Evolutionary conservation across 2,329 filamentous ascomycete genomes (phyloP).

Genomic region (Fusarium staphyleae): DNA sequence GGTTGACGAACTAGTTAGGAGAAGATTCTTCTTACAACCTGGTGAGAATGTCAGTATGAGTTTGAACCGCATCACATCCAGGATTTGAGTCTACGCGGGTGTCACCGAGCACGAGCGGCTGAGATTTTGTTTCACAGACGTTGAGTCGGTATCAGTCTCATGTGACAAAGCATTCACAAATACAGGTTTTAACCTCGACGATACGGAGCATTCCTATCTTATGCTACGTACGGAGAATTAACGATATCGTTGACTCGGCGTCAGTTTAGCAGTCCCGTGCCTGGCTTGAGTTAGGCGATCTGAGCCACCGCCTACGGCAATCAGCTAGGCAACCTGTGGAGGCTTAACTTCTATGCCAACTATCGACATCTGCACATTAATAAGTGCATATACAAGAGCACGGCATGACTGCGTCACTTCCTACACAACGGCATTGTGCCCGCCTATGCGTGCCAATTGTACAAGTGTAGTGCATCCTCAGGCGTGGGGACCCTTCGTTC

Average conservation of each 20-base stretch:
- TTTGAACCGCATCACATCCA: slow-evolving; percentile 13
- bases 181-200: slow-evolving; percentile 3
- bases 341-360: slow-evolving; percentile 5
- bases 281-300: background rate
- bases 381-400: slow-evolving; percentile 11
- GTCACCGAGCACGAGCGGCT: slow-evolving; percentile 31
- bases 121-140: slow-evolving; percentile 38
- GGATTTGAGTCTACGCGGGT: slow-evolving; percentile 20
- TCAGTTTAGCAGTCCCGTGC: background rate
- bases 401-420: slow-evolving; percentile 23
- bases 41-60: slow-evolving; percentile 4
- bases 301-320: background rate
- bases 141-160: slow-evolving; percentile 28
- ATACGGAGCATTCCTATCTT: slow-evolving; percentile 18
- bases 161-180: slow-evolving; percentile 14
- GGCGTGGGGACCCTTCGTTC: slow-evolving; percentile 20
- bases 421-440: slow-evolving; percentile 30
- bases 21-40: background rate
- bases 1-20: slow-evolving; percentile 1
- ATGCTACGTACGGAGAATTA: slow-evolving; percentile 12
- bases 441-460: slow-evolving; percentile 28
- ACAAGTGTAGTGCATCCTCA: slow-evolving; percentile 10
- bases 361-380: background rate
- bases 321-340: slow-evolving; percentile 27
- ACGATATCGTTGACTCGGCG: slow-evolving; percentile 9